Conservation (phyloP, 768 basidiomycete species). For the Pleurotus citrinopileatus region DNA sequence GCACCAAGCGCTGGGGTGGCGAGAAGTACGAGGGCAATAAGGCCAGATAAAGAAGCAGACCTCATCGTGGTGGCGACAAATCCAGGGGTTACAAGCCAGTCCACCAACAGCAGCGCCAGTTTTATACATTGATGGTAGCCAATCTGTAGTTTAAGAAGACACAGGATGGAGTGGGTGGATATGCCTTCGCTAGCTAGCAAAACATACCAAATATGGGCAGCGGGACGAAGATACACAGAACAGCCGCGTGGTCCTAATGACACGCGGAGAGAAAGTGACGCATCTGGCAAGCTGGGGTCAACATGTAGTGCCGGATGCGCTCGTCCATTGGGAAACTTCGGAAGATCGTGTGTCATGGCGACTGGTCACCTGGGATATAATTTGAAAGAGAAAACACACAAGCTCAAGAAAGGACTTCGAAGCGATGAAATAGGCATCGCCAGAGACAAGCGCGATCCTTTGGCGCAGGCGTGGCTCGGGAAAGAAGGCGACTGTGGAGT, state of each 20-base stretch:
- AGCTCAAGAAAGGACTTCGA: background rate
- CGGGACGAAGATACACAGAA: background rate
- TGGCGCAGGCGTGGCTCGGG: background rate
- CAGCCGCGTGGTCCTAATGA: background rate
- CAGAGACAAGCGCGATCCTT: background rate
- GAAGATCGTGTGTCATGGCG: background rate
- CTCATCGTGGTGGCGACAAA: background rate
- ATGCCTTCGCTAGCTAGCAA: background rate
- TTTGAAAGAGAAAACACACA: background rate
- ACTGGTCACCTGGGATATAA: constrained; percentile 1
- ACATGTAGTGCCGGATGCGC: constrained; percentile 1
- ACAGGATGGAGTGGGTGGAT: background rate
- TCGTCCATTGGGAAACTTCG: background rate
- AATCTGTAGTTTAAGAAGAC: background rate
- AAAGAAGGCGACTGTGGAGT: too few species aligned
- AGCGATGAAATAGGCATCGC: background rate
- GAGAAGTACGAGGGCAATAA: background rate
- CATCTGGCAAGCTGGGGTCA: background rate
- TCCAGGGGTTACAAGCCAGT: background rate
- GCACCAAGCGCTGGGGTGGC: constrained; percentile 26
- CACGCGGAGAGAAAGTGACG: background rate
- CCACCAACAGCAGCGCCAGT: background rate
- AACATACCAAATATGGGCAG: background rate
- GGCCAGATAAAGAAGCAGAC: background rate
- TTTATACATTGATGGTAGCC: background rate